Conservation (phyloP, 2,329 filamentous ascomycete species). For the Thielaviopsis euricoi region DNA sequence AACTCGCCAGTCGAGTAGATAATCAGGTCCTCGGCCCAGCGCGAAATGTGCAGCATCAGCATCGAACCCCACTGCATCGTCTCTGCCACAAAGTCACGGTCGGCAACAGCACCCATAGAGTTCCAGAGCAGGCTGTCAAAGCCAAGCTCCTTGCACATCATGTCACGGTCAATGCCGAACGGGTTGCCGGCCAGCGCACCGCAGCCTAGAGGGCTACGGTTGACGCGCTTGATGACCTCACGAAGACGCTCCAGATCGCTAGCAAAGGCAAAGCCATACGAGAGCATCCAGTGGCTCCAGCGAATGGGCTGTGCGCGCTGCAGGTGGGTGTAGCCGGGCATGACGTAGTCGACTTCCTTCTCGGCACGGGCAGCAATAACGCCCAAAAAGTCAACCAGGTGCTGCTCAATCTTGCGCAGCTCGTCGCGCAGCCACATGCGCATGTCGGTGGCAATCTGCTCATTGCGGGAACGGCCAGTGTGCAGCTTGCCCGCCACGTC, state of each 20-base stretch:
- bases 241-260: conserved; percentile 62
- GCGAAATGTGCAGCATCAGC: conserved; percentile 63
- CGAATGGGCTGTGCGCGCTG: conserved; percentile 67
- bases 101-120: conserved; percentile 58
- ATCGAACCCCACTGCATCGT: conserved; percentile 64
- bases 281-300: conserved; percentile 70
- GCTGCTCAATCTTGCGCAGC: conserved; percentile 50
- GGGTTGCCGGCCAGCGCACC: conserved; percentile 69
- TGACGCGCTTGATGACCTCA: conserved; percentile 58
- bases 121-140: conserved; percentile 64
- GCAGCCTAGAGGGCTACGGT: conserved; percentile 52
- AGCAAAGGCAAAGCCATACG: conserved; percentile 54
- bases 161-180: conserved; percentile 64
- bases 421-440: conserved; percentile 71
- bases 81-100: conserved; percentile 72
- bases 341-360: conserved; percentile 50
- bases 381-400: conserved; percentile 52
- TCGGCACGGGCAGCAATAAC: conserved; percentile 55
- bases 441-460: conserved; percentile 84
- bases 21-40: conserved; percentile 76
- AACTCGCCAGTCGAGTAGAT: conserved; percentile 67
- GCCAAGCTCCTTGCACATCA: conserved; percentile 64
- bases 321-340: conserved; percentile 81
- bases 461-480: conserved; percentile 73
- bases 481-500: conserved; percentile 77